Percentiles rank a stretch among this genome's conserved stretches.
Conservation (phyloP, 225 moss, liverwort and hornwort species). For the Neckera pumila region DNA sequence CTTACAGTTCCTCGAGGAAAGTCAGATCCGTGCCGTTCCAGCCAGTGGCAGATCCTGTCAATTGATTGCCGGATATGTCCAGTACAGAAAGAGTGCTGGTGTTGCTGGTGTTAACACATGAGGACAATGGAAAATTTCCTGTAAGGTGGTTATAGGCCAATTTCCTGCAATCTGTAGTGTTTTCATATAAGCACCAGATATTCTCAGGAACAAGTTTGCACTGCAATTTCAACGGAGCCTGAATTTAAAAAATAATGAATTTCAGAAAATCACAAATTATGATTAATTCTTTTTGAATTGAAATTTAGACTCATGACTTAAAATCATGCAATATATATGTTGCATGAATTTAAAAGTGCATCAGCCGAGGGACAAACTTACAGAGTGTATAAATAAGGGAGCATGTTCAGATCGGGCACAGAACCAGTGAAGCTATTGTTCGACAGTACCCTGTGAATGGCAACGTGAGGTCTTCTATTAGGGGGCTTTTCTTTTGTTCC, state of each 20-base stretch:
- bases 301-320: not conserved
- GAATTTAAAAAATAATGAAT: not conserved
- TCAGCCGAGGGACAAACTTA: not conserved
- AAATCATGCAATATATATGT: not conserved
- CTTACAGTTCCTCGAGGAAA: not conserved
- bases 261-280: not conserved
- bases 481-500: not conserved
- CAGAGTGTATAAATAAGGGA: not conserved
- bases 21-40: not conserved
- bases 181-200: not conserved
- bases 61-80: not conserved
- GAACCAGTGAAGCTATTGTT: not conserved
- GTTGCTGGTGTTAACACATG: not conserved
- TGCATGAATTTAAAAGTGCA: not conserved
- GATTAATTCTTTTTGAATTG: too few species aligned
- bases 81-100: not conserved
- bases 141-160: not conserved
- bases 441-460: not conserved
- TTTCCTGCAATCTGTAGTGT: not conserved
- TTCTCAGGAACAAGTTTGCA: not conserved
- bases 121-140: not conserved
- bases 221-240: not conserved
- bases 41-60: not conserved
- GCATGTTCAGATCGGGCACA: not conserved
- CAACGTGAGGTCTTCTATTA: not conserved